Conservation (phyloP, 345 rosid genomes). For the Euclidium syriacum region DNA sequence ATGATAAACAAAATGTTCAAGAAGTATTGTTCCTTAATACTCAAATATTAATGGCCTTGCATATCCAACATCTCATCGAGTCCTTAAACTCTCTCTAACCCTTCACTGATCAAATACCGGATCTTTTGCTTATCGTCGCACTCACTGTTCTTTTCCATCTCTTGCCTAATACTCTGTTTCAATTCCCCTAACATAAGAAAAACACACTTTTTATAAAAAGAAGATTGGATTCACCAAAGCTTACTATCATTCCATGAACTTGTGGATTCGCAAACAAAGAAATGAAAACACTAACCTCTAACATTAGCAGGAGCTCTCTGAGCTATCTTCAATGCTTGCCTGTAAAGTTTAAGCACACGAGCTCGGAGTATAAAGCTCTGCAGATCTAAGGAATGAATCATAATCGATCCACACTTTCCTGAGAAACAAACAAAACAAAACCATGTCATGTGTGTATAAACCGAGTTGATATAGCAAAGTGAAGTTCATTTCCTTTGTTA, state of each 20-base stretch:
- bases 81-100: slow-evolving; percentile 60
- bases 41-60: slow-evolving; percentile 52
- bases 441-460: too few species aligned
- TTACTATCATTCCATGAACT: neutral
- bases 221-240: too few species aligned
- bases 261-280: neutral
- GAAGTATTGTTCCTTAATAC: too few species aligned
- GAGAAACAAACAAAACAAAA: too few species aligned
- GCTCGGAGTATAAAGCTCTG: slow-evolving; percentile 84
- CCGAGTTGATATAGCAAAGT: too few species aligned
- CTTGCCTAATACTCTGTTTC: slow-evolving; percentile 53
- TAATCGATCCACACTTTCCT: too few species aligned
- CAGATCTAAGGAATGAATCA: slow-evolving; percentile 50
- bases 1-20: too few species aligned
- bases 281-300: slow-evolving; percentile 44
- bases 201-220: too few species aligned
- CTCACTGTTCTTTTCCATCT: slow-evolving; percentile 60
- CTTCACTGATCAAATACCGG: slow-evolving; percentile 70
- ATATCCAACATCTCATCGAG: slow-evolving; percentile 82
- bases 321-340: slow-evolving; percentile 69
- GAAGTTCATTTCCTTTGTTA: too few species aligned
- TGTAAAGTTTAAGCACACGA: slow-evolving; percentile 75
- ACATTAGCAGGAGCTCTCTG: slow-evolving; percentile 60
- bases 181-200: slow-evolving; percentile 46
- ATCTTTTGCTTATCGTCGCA: slow-evolving; percentile 66